Conservation (phyloP, 306 rosid genomes). For the Prunus fruticosa region DNA sequence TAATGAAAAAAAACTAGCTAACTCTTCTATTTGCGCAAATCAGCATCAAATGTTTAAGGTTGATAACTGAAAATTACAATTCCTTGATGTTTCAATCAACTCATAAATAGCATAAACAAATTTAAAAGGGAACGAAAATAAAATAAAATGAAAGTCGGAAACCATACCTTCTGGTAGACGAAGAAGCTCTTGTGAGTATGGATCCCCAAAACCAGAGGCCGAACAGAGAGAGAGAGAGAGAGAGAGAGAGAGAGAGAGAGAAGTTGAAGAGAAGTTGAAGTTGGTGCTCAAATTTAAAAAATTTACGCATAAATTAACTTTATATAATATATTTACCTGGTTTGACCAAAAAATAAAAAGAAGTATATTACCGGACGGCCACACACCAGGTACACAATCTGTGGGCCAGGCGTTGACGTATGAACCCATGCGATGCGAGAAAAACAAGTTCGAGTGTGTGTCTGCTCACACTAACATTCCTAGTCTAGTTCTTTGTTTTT, state of each 20-base stretch:
- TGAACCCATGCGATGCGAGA: neutral
- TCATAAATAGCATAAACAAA: neutral
- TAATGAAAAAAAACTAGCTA: neutral
- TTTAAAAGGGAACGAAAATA: neutral
- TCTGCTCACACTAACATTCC: neutral
- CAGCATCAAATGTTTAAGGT: neutral
- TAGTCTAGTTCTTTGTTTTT: neutral
- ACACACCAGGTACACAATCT: neutral
- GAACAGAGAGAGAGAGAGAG: neutral
- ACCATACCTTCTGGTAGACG: slow-evolving; percentile 8
- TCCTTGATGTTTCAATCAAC: neutral
- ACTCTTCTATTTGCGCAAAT: neutral
- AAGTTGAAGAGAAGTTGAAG: too few relatives aligned
- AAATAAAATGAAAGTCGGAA: neutral
- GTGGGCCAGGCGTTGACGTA: neutral
- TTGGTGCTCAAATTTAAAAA: neutral
- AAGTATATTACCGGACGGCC: neutral
- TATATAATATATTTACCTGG: neutral
- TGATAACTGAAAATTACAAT: neutral
- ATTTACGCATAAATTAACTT: neutral
- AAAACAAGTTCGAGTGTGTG: neutral
- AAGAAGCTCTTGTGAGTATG: neutral
- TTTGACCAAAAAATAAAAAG: neutral
- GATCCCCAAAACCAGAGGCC: slow-evolving; percentile 10
- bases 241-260: neutral